These are phyloP conservation scores for Physcia stellaris DNA, from an alignment of 495 filamentous ascomycete genomes.

Conservation along the genomic window DNA sequence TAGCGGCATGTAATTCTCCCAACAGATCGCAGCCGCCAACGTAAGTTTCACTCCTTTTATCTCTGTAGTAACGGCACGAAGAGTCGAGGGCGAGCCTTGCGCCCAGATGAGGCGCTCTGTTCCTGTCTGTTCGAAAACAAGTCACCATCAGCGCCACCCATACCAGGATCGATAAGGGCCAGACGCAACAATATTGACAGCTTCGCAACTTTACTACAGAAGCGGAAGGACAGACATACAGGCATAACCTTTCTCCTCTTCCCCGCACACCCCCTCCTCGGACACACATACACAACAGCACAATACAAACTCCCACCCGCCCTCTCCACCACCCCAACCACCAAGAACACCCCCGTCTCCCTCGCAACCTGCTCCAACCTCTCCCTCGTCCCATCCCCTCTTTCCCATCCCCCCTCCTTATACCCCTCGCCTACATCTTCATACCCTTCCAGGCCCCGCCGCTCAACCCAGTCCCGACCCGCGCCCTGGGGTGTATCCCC, in stretches of 20 bases:
- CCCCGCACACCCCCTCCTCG: constrained; percentile 52
- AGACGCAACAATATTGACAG: too few species aligned
- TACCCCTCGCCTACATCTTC: too few species aligned
- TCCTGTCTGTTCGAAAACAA: constrained; percentile 41
- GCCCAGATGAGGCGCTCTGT: constrained; percentile 80
- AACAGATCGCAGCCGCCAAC: constrained; percentile 81
- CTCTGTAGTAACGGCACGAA: constrained; percentile 68
- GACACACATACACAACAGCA: constrained; percentile 70
- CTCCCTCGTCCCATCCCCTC: constrained; percentile 83
- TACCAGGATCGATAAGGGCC: constrained; percentile 2
- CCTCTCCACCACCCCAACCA: constrained; percentile 66
- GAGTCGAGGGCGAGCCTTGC: constrained; percentile 66
- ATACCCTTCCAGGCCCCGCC: constrained; percentile 40
- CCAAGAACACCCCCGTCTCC: constrained; percentile 68
- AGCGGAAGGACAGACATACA: too few species aligned
- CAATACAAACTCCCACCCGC: constrained; percentile 78
- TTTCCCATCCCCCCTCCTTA: constrained; percentile 28
- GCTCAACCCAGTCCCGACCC: constrained; percentile 57
- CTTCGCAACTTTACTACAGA: too few species aligned
- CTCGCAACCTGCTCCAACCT: constrained; percentile 57
- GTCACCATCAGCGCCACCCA: constrained; percentile 1
- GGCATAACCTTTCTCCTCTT: constrained; percentile 96
- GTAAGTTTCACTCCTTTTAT: constrained; percentile 66
- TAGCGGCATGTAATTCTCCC: constrained; percentile 96
- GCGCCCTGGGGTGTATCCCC: constrained; percentile 72